Conservation (phyloP, 179 eudicot species). For the Beta corolliflora region DNA sequence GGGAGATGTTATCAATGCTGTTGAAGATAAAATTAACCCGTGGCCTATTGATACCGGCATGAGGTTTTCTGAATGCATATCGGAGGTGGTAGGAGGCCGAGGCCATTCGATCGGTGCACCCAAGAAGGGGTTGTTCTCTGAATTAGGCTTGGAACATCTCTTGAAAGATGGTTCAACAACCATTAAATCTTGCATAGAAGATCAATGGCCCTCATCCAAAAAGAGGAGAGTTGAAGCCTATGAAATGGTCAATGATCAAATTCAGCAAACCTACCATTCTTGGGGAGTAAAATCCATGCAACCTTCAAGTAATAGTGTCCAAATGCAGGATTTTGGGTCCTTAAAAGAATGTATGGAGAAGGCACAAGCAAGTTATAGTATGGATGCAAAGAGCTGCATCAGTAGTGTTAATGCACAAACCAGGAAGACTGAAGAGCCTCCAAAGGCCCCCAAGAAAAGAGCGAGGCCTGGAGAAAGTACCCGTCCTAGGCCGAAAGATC, state of each 20-base stretch:
- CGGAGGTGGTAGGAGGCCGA: conserved; percentile 24
- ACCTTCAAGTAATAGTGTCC: conserved; percentile 20
- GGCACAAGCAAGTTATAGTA: conserved; percentile 36
- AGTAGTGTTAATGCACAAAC: conserved; percentile 39
- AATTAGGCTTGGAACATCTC: conserved; percentile 65
- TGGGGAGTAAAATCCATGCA: conserved; percentile 26
- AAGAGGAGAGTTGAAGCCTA: conserved; percentile 47
- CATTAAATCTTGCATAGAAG: conserved; percentile 45
- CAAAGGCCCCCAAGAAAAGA: conserved; percentile 56
- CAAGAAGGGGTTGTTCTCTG: conserved; percentile 60
- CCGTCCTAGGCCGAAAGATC: conserved; percentile 83
- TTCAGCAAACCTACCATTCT: conserved; percentile 18
- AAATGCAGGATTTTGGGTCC: conserved; percentile 22
- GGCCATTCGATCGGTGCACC: conserved; percentile 25
- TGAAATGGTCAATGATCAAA: conserved; percentile 19
- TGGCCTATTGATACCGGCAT: conserved; percentile 22
- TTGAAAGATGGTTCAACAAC: conserved; percentile 42
- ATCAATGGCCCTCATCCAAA: conserved; percentile 43
- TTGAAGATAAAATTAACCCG: too few relatives aligned
- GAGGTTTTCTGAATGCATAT: conserved; percentile 38
- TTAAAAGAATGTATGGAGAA: conserved; percentile 37
- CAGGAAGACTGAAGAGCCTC: conserved; percentile 43
- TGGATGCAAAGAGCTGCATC: conserved; percentile 42
- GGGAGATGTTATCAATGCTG: too few relatives aligned
- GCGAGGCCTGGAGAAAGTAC: conserved; percentile 66